Conservation (phyloP, 78 protist species). For the Cyanophora paradoxa region DNA sequence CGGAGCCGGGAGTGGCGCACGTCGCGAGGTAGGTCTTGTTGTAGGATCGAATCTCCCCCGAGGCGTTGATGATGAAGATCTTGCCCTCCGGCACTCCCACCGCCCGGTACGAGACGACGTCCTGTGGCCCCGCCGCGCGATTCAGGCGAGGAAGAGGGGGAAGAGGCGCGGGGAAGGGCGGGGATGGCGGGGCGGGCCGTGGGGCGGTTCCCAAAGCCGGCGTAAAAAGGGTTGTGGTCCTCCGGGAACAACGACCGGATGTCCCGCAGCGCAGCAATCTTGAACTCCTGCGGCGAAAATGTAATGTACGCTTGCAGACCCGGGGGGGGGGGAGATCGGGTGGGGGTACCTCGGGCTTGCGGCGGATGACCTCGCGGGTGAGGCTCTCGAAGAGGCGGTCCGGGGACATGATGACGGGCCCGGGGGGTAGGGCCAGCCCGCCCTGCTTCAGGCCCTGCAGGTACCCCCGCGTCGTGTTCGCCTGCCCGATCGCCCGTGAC, state of each 20-base stretch:
- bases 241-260: slow-evolving; percentile 70
- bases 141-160: not conserved
- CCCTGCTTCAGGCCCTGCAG: slow-evolving; percentile 29
- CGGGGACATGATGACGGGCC: slow-evolving; percentile 91
- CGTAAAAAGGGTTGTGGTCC: slow-evolving; percentile 73
- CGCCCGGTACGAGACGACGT: slow-evolving; percentile 35
- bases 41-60: too few relatives aligned
- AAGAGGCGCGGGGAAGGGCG: too few relatives aligned
- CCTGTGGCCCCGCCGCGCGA: slow-evolving; percentile 11
- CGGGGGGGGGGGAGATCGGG: not conserved
- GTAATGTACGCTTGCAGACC: not conserved
- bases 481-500: slow-evolving; percentile 83
- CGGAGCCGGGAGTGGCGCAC: too few relatives aligned
- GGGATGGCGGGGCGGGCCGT: too few relatives aligned
- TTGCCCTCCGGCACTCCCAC: slow-evolving; percentile 30
- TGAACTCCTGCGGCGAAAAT: slow-evolving; percentile 96
- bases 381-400: slow-evolving; percentile 74
- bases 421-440: slow-evolving; percentile 69
- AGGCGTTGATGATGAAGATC: slow-evolving; percentile 49
- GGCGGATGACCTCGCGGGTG: slow-evolving; percentile 44
- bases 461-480: slow-evolving; percentile 14
- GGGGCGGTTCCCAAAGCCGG: slow-evolving; percentile 92
- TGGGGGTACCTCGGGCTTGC: not conserved
- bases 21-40: too few relatives aligned
- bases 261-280: slow-evolving; percentile 69